A percentile compares a stretch with the other conserved stretches of the same genome.
These are phyloP conservation scores for Aureobasidium sp. DNA, from an alignment of 2,329 filamentous ascomycete species.

Conservation along the genomic window DNA sequence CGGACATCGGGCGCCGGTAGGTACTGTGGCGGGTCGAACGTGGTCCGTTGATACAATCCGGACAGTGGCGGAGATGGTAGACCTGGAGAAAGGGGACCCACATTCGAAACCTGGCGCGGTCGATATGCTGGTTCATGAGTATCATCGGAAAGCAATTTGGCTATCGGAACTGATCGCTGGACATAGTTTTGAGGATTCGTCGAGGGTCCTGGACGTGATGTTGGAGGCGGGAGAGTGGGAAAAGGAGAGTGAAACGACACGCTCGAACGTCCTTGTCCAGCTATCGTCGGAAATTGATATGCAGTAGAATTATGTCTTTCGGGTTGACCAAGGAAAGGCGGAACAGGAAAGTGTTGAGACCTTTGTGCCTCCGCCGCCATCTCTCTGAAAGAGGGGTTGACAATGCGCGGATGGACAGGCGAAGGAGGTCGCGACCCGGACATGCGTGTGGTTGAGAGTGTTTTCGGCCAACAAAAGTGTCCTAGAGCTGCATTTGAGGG, in stretches of 20 bases:
- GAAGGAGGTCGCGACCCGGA: conserved; percentile 28
- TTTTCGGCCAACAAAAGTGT: not conserved
- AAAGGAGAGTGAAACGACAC: conserved; percentile 3
- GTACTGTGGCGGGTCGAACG: conserved; percentile 18
- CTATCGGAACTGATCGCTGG: conserved; percentile 8
- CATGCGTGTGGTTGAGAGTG: conserved; percentile 21
- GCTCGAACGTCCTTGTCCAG: conserved; percentile 7
- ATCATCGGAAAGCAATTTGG: conserved; percentile 7
- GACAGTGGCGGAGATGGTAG: conserved; percentile 12
- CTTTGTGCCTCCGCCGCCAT: conserved; percentile 43
- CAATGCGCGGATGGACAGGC: conserved; percentile 36
- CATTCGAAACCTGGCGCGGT: conserved; percentile 9
- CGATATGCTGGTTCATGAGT: conserved; percentile 10
- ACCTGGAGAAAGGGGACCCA: not conserved
- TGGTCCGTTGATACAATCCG: conserved; percentile 6
- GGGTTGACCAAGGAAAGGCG: conserved; percentile 34
- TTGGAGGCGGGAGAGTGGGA: conserved; percentile 8
- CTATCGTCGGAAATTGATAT: not conserved
- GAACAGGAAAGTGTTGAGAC: conserved; percentile 34
- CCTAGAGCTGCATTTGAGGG: conserved; percentile 14
- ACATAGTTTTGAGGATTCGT: conserved; percentile 11
- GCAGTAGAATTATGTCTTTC: conserved; percentile 22
- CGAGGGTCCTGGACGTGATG: conserved; percentile 1
- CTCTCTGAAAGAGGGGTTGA: conserved; percentile 27
- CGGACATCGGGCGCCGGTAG: conserved; percentile 14